A percentile compares a stretch with the other conserved stretches of the same genome.
These are phyloP conservation scores for Colletotrichum neosansevieriae DNA, from an alignment of 2,329 filamentous ascomycete genomes.

Conservation along the genomic window DNA sequence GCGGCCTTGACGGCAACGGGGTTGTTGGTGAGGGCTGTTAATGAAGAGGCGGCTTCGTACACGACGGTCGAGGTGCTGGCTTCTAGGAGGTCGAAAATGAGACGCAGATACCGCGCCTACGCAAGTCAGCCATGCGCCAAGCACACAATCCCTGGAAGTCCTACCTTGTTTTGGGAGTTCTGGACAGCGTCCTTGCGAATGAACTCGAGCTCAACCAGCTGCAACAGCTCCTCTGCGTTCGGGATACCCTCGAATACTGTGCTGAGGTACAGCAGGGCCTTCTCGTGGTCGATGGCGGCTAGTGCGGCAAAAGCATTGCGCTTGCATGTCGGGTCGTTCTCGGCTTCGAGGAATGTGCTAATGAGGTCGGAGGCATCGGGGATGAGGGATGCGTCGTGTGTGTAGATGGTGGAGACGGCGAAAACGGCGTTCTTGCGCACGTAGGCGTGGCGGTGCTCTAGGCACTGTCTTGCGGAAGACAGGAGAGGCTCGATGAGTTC, in stretches of 20 bases:
- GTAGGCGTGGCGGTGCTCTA: constrained; percentile 96
- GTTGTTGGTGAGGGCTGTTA: constrained; percentile 94
- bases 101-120: constrained; percentile 86
- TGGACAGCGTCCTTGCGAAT: constrained; percentile 97
- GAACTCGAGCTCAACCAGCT: constrained; percentile 95
- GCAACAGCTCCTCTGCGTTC: constrained; percentile 92
- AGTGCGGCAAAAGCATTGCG: constrained; percentile 96
- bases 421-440: constrained; percentile 99
- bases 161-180: constrained; percentile 92
- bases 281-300: constrained; percentile 91
- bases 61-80: constrained; percentile 94
- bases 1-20: constrained; percentile 98
- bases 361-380: constrained; percentile 96
- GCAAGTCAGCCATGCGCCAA: constrained; percentile 1
- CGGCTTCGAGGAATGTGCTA: constrained; percentile 86
- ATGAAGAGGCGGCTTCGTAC: constrained; percentile 95
- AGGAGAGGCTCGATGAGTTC: constrained; percentile 97
- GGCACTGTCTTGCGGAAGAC: constrained; percentile 89
- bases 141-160: constrained; percentile 41
- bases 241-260: constrained; percentile 92
- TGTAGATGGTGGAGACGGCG: constrained; percentile 91
- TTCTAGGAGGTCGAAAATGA: constrained; percentile 97
- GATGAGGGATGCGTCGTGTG: constrained; percentile 90
- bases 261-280: constrained; percentile 88
- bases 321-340: constrained; percentile 96